Conservation (phyloP, 495 filamentous ascomycete species). For the Tuber umbilicatum region DNA sequence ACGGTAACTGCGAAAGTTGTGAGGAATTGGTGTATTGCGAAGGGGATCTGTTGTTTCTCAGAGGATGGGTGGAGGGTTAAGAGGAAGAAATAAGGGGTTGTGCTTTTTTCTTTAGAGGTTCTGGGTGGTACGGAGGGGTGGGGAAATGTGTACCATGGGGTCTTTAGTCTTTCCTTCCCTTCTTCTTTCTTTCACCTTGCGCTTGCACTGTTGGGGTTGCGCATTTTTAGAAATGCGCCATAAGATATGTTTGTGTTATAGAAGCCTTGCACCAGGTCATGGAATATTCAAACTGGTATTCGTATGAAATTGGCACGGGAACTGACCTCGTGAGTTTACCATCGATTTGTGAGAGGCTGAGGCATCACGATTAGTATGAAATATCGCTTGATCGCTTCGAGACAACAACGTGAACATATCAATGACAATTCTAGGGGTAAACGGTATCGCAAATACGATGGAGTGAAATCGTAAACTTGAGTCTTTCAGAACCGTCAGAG, state of each 20-base stretch:
- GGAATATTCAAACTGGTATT: neutral
- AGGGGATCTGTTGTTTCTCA: conserved; percentile 63
- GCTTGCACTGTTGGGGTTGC: neutral
- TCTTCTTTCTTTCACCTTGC: neutral
- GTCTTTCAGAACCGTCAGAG: neutral
- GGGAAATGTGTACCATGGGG: neutral
- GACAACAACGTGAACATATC: neutral
- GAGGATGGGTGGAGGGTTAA: neutral
- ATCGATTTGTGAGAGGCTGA: neutral
- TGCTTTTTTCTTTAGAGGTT: neutral
- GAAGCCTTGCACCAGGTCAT: neutral
- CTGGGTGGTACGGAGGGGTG: neutral
- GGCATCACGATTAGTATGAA: neutral
- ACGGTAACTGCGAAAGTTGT: conserved; percentile 46
- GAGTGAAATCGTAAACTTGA: neutral
- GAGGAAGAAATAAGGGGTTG: neutral
- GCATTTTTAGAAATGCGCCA: neutral
- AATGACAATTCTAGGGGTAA: neutral
- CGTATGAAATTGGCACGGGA: neutral
- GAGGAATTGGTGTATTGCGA: conserved; percentile 80
- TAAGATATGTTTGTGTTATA: neutral
- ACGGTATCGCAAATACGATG: neutral
- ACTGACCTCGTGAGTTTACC: neutral
- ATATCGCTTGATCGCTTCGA: neutral
- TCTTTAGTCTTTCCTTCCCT: neutral